phyloP scores from a whole-genome alignment of 306 rosid species.

The Rosa chinensis region DNA sequence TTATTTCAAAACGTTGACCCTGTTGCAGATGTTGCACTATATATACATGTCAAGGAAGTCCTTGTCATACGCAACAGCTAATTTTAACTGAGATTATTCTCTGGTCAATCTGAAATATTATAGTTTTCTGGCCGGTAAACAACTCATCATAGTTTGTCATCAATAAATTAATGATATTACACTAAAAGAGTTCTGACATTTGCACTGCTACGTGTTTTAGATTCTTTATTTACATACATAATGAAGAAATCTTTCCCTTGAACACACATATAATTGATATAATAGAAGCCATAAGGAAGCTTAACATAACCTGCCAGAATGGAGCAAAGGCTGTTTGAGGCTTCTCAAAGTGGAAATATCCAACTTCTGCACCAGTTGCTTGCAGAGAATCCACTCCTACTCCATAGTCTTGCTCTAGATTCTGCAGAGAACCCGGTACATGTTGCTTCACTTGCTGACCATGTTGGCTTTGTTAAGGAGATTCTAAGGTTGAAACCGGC shows the following conservation, averaged over 20 bases:
- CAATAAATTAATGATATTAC: neutral
- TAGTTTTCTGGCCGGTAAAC: neutral
- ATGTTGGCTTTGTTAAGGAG: constrained; percentile 24
- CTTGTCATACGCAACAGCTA: neutral
- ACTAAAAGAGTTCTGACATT: neutral
- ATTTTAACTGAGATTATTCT: neutral
- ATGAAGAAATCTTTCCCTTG: neutral
- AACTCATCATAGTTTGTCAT: neutral
- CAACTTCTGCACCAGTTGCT: constrained; percentile 17
- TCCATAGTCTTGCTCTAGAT: neutral
- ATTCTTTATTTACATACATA: neutral
- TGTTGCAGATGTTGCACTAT: neutral
- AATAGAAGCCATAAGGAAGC: neutral
- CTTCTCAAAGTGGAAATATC: constrained; percentile 13
- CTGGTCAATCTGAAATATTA: neutral
- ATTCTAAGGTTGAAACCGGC: constrained; percentile 18
- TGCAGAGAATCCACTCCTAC: constrained; percentile 13
- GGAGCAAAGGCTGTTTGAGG: constrained; percentile 19
- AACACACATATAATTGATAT: neutral
- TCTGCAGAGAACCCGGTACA: constrained; percentile 22
- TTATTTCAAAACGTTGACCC: neutral
- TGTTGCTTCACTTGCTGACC: constrained; percentile 10
- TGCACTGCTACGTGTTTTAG: neutral
- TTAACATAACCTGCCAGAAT: neutral
- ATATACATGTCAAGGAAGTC: neutral